phyloP scores from a whole-genome alignment of 345 rosid genomes.

The Crucihimalaya himalaica region DNA sequence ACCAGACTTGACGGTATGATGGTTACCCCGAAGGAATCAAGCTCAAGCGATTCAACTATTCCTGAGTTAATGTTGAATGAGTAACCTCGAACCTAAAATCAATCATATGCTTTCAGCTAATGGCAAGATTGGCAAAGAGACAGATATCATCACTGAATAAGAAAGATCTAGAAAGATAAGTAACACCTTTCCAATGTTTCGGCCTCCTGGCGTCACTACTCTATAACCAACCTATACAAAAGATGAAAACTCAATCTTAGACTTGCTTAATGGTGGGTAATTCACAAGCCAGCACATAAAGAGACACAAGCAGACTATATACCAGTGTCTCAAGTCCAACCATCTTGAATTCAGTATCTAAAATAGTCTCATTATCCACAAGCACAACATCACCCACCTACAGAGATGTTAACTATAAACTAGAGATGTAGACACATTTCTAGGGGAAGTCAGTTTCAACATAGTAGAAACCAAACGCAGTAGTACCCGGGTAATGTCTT shows the following conservation, averaged over 20 bases:
- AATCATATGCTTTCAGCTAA: slow-evolving; percentile 5
- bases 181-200: slow-evolving; percentile 74
- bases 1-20: slow-evolving; percentile 94
- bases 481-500: slow-evolving; percentile 62
- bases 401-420: slow-evolving; percentile 21
- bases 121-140: slow-evolving; percentile 9
- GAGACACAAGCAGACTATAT: background rate
- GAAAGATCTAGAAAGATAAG: slow-evolving; percentile 13
- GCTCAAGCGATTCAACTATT: slow-evolving; percentile 71
- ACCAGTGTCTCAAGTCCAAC: slow-evolving; percentile 85
- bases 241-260: slow-evolving; percentile 36
- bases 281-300: background rate
- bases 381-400: slow-evolving; percentile 94
- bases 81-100: slow-evolving; percentile 77
- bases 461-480: background rate
- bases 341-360: slow-evolving; percentile 67
- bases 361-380: slow-evolving; percentile 61
- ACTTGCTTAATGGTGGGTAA: background rate
- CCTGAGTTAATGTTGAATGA: slow-evolving; percentile 80
- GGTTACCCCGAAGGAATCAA: slow-evolving; percentile 87
- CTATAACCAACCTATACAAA: slow-evolving; percentile 79
- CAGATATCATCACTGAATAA: slow-evolving; percentile 10
- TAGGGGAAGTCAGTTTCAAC: background rate
- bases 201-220: slow-evolving; percentile 64
- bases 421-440: background rate